A percentile compares a stretch with the other conserved stretches of the same genome.
These are phyloP conservation scores for Mucor mucedo DNA, from an alignment of 371 early-diverging fungal genomes.

Conservation along the genomic window DNA sequence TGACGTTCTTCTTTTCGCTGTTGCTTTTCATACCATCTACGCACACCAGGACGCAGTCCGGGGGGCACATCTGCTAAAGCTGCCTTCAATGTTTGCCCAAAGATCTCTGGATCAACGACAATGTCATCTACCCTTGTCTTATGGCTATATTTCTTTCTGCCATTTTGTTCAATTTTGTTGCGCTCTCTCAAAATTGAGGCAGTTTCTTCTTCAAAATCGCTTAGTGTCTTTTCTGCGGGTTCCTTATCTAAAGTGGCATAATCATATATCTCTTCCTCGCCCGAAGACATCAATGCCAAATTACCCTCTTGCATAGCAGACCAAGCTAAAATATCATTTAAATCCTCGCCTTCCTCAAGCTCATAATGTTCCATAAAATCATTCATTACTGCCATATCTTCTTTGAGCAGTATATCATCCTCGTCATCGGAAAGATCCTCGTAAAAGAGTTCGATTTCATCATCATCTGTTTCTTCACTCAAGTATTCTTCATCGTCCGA, in stretches of 20 bases:
- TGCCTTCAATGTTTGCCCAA: slow-evolving; percentile 29
- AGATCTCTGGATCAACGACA: slow-evolving; percentile 26
- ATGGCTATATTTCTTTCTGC: slow-evolving; percentile 12
- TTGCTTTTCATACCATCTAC: slow-evolving; percentile 34
- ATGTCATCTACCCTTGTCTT: slow-evolving; percentile 24
- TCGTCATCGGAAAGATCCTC: slow-evolving; percentile 11
- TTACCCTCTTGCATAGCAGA: slow-evolving; percentile 21
- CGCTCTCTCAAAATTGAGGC: background rate
- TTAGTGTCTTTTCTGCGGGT: background rate
- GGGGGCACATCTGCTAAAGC: slow-evolving; percentile 33
- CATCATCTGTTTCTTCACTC: slow-evolving; percentile 9
- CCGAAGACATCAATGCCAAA: slow-evolving; percentile 4
- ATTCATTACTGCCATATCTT: slow-evolving; percentile 40
- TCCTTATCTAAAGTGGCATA: slow-evolving; percentile 9
- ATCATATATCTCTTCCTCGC: slow-evolving; percentile 21
- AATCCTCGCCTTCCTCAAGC: slow-evolving; percentile 24
- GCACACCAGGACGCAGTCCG: slow-evolving; percentile 26
- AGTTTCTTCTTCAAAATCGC: slow-evolving; percentile 14
- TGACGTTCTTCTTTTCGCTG: slow-evolving; percentile 23
- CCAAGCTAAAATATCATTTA: slow-evolving; percentile 22
- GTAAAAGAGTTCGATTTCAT: slow-evolving; percentile 2
- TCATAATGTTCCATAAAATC: slow-evolving; percentile 49
- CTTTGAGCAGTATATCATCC: slow-evolving; percentile 32
- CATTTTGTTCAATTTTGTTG: slow-evolving; percentile 8
- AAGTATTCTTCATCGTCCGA: background rate